Percentiles rank a stretch among this genome's conserved stretches.
These are phyloP conservation scores for Wickerhamiella allomyrinae DNA, from an alignment of 805 yeast genomes.

Conservation along the genomic window DNA sequence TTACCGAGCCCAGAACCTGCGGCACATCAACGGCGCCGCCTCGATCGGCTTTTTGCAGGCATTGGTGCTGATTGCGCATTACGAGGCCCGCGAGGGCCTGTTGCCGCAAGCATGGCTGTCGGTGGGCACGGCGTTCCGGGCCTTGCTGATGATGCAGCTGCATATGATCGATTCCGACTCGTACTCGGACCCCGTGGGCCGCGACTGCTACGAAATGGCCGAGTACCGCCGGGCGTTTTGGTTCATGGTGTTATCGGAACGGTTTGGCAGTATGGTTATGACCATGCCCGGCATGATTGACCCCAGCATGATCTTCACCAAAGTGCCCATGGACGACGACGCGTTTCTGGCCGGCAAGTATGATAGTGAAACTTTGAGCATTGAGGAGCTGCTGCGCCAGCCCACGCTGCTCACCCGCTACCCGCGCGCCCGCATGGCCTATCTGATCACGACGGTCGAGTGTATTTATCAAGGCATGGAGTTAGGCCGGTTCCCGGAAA, in stretches of 20 bases:
- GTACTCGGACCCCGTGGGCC: constrained; percentile 1
- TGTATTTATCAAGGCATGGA: constrained; percentile 7
- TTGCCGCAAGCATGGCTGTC: constrained; percentile 23
- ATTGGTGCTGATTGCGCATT: constrained; percentile 14
- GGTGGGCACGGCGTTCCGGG: constrained; percentile 20
- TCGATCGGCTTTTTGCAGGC: constrained; percentile 19
- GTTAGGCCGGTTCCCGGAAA: constrained; percentile 12
- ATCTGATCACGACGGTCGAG: constrained; percentile 7
- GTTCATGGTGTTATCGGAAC: constrained; percentile 16
- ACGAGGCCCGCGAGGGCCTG: constrained; percentile 17
- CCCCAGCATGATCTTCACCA: constrained; percentile 13
- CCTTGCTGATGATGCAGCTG: constrained; percentile 17
- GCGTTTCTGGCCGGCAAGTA: constrained; percentile 10
- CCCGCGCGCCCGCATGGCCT: constrained; percentile 8
- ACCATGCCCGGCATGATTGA: constrained; percentile 18
- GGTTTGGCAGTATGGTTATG: constrained; percentile 19
- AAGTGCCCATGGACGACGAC: constrained; percentile 20
- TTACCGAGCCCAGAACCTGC: constrained; percentile 6
- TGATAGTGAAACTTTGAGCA: constrained; percentile 2
- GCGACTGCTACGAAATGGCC: constrained; percentile 11
- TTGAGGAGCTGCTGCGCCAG: constrained; percentile 8
- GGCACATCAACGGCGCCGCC: constrained; percentile 5
- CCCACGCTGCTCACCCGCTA: constrained; percentile 8
- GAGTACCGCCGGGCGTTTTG: constrained; percentile 23
- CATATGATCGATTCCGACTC: constrained; percentile 13